A percentile compares a stretch with the other conserved stretches of the same genome.
Evolutionary conservation across 2,329 filamentous ascomycete species (phyloP).

Genomic region (Knoxdaviesia proteae): DNA sequence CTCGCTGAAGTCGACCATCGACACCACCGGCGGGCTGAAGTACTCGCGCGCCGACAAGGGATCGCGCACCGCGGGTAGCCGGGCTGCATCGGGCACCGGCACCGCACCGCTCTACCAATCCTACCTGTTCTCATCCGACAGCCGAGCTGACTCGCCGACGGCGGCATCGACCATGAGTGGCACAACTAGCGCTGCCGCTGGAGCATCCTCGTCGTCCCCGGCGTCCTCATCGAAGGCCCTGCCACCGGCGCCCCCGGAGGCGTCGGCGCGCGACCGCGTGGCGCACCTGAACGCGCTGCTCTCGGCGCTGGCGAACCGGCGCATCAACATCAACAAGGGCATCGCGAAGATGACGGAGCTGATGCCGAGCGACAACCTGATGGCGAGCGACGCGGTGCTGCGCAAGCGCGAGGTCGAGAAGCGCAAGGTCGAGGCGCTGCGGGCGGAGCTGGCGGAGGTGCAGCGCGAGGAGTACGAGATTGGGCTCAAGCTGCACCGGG

Average conservation of each 20-base stretch:
- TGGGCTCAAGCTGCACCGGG: constrained; percentile 51
- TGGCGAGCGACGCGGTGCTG: constrained; percentile 43
- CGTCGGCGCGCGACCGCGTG: constrained; percentile 39
- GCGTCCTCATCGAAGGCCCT: constrained; percentile 33
- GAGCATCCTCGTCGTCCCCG: neutral
- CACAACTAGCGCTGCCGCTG: too few relatives aligned
- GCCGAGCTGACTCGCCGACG: too few relatives aligned
- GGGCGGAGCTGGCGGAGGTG: constrained; percentile 49
- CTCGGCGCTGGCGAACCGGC: constrained; percentile 42
- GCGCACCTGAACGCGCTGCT: constrained; percentile 45
- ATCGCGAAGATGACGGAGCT: constrained; percentile 62
- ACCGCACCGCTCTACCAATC: too few relatives aligned
- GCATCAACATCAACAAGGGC: constrained; percentile 48
- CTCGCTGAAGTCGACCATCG: constrained; percentile 9
- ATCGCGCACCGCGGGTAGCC: too few relatives aligned
- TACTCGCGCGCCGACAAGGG: too few relatives aligned
- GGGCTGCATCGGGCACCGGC: too few relatives aligned
- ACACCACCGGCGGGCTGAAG: too few relatives aligned
- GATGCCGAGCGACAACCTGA: constrained; percentile 49
- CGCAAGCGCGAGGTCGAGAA: constrained; percentile 35
- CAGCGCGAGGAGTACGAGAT: constrained; percentile 60
- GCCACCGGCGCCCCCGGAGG: constrained; percentile 39
- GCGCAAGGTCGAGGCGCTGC: constrained; percentile 44
- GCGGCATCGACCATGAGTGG: too few relatives aligned
- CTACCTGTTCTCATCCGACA: too few relatives aligned